Conservation (phyloP, 306 rosid genomes). For the Nissolia schottii region DNA sequence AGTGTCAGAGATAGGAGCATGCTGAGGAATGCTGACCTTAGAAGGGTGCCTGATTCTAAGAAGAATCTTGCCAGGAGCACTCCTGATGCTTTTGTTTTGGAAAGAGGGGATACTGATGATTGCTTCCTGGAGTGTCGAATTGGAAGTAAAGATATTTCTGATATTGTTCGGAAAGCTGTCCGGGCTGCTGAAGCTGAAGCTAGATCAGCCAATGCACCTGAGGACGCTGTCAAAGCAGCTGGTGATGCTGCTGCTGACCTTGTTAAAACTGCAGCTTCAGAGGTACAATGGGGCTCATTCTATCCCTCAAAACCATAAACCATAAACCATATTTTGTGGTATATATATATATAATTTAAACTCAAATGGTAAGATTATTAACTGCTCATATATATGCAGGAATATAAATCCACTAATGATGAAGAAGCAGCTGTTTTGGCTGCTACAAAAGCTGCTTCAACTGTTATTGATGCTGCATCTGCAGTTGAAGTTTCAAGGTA, state of each 20-base stretch:
- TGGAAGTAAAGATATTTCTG: conserved; percentile 74
- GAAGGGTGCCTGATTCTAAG: conserved; percentile 54
- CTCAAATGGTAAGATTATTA: conserved; percentile 4
- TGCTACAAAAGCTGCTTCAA: conserved; percentile 84
- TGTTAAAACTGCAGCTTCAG: conserved; percentile 91
- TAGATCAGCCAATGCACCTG: conserved; percentile 88
- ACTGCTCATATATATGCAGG: conserved; percentile 46
- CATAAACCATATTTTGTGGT: background rate
- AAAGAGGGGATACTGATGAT: conserved; percentile 79
- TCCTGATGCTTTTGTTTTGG: conserved; percentile 42
- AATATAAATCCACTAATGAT: conserved; percentile 51
- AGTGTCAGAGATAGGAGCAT: conserved; percentile 57
- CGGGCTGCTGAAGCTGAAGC: conserved; percentile 94
- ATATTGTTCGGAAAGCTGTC: conserved; percentile 80
- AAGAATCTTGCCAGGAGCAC: conserved; percentile 39
- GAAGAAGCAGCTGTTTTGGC: conserved; percentile 88
- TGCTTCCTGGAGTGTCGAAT: conserved; percentile 74
- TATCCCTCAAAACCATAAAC: background rate
- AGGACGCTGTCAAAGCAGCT: conserved; percentile 88
- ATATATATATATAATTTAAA: background rate
- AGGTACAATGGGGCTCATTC: conserved; percentile 38
- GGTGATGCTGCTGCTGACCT: conserved; percentile 97
- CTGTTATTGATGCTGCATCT: conserved; percentile 89
- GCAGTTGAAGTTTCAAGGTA: conserved; percentile 88
- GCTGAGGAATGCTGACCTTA: conserved; percentile 48